Evolutionary conservation across 2,329 filamentous ascomycete genomes (phyloP), one percentile per base, ranked within the genome.

Genomic region (Colletotrichum liaoningense): DNA sequence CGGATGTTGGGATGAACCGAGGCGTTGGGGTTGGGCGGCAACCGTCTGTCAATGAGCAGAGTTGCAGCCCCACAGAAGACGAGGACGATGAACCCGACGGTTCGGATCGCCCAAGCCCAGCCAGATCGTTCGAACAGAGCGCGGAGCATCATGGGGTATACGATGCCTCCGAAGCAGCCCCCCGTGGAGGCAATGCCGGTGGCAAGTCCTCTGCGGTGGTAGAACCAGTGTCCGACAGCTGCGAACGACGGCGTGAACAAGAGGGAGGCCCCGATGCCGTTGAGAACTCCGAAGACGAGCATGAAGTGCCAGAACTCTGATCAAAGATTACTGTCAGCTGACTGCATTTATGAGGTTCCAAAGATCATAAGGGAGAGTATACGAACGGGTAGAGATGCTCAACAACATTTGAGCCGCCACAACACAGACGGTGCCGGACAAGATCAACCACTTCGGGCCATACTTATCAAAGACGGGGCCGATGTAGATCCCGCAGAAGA

Each of bases 391-490:
- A 79, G 93, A 95, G 66, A 94, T 86, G 28, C 94, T 94, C 64
- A 97, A 82, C 19, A 93, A 81, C 76, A 97, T 86, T 72, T 94
- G 86, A 63, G 91, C 90, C 0, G 87, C 84, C 26, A 93, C 87
- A 28, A 93, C 84, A 67, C 89, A 86, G 3, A 92, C 78, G 38
- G 90, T 92, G 1, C 95, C 95, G 0, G 86, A 84, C 0, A 93
- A 78, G n/a, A 97, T 86, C 28, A 98, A 87, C 83, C 90, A 88
- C 16, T 89, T 87, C 0, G 95, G 94, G 0, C 95, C 95, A 77
- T 95, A 92, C 78, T 92, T 92, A 83, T 98, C 95, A 79, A 98
- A 98, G 22, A 97, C 84, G 0, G 95, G 95, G 0, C 95, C 95
- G 60, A 97, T 92, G 76, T 97, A 95, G 28, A 98, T 88, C 30